Base-by-base conservation (phyloP, 2,329 filamentous ascomycete genomes). In the Monosporascus sp. region DNA sequence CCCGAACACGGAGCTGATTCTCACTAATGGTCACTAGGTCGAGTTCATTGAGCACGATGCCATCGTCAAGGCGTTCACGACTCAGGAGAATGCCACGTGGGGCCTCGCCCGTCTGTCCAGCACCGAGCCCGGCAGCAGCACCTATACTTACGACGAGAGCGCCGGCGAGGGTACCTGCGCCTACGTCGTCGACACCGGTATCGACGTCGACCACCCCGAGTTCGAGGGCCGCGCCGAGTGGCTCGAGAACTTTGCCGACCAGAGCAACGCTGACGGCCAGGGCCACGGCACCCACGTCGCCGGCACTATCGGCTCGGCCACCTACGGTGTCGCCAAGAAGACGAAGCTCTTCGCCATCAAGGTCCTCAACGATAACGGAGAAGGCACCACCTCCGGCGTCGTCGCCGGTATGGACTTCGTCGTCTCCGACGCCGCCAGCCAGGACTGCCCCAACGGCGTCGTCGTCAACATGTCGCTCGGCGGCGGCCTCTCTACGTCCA, bases 161-260 rank as follows among this genome's bases (percentile, higher is more conserved):
- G 53, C 55, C 11, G 60, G 60, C 3, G 41, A 50, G 31, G 57
- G 55, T 6, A 52, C 47, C 25, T 72, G 68, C 51, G 59, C 66
- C 39, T 75, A 73, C 55, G 53, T 75, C 37, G 66, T 75, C 51
- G 72, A 75, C 57, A 73, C 72, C 9, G 72, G 72, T 51, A 70
- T 74, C 42, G 61, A 61, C 38, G 66, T 63, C 31, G 24, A 59
- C 15, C 72, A 74, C 57, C 20, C 51, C 17, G 48, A 56, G 22
- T 59, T 57, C 27, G 51, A 54, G 48, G 55, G 54, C n/a, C 56
- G 59, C 44, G 62, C 61, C 9, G 44, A 20, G 18, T 62, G 57
- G 27, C 36, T 41, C 42, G 59, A 62, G 20, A 52, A 49, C 45
- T 37, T 45, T 22, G 51, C 52, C 24, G 63, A 66, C 49, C 58